These are phyloP conservation scores for Suillus tomentosus DNA, from an alignment of 768 basidiomycete genomes.

Conservation along the genomic window DNA sequence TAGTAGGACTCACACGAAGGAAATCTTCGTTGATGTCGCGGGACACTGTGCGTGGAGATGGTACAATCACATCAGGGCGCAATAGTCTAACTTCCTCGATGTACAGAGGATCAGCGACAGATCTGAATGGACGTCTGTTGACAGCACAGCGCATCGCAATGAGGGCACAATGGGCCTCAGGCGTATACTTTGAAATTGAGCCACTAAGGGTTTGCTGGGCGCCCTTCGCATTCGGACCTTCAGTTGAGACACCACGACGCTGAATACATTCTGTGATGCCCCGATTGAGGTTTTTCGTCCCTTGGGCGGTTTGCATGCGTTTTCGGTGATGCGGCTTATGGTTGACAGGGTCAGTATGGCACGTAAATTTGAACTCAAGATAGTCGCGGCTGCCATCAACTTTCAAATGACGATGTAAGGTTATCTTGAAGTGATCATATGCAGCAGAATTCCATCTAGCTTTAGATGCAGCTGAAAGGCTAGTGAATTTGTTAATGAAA, in stretches of 20 bases:
- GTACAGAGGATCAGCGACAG: slow-evolving; percentile 27
- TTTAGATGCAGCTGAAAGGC: too few species aligned
- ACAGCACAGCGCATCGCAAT: slow-evolving; percentile 29
- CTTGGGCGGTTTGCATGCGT: too few species aligned
- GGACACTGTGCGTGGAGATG: slow-evolving; percentile 26
- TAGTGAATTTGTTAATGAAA: too few species aligned
- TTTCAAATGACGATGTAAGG: too few species aligned
- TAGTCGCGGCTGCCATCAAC: too few species aligned
- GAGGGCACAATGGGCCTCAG: slow-evolving; percentile 23
- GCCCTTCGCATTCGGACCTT: not conserved
- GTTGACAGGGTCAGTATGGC: too few species aligned
- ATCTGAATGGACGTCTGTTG: slow-evolving; percentile 27
- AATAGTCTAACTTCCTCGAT: slow-evolving; percentile 30
- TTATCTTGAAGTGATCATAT: too few species aligned
- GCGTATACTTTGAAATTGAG: not conserved
- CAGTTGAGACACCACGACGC: not conserved
- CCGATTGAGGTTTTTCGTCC: too few species aligned
- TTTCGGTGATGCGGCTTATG: too few species aligned
- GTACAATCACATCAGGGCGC: slow-evolving; percentile 28
- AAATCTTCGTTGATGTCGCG: slow-evolving; percentile 17
- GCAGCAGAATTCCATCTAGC: too few species aligned
- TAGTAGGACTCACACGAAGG: not conserved
- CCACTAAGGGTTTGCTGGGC: not conserved
- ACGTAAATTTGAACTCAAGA: too few species aligned
- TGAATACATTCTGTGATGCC: too few species aligned